Conservation (phyloP, 345 rosid species). For the Eucalyptus leucophloia region DNA sequence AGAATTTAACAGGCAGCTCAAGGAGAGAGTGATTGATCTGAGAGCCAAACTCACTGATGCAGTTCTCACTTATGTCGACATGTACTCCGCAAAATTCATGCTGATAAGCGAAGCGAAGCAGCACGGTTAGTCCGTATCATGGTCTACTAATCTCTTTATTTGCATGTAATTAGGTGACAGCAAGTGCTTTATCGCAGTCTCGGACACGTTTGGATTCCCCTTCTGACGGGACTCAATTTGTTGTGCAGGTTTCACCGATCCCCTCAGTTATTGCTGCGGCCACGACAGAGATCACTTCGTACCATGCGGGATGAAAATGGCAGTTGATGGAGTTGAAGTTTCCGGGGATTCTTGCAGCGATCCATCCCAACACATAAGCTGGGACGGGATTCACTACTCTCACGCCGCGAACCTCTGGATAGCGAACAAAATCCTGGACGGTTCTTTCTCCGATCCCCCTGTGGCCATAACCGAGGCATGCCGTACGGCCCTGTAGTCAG, state of each 20-base stretch:
- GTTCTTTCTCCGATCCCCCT: constrained; percentile 51
- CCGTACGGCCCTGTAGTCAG: not conserved
- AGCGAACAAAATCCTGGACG: constrained; percentile 51
- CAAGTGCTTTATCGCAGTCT: not conserved
- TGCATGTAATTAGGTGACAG: not conserved
- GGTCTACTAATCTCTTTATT: not conserved
- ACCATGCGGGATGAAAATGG: constrained; percentile 33
- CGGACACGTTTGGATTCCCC: not conserved
- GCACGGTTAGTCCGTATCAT: not conserved
- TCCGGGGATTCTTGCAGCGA: constrained; percentile 34
- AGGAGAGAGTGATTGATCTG: constrained; percentile 34
- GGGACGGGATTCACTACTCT: constrained; percentile 50
- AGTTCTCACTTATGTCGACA: constrained; percentile 64
- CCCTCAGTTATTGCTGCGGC: constrained; percentile 48
- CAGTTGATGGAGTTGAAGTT: constrained; percentile 22
- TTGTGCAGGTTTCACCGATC: constrained; percentile 22
- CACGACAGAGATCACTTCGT: constrained; percentile 25
- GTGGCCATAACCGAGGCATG: constrained; percentile 54
- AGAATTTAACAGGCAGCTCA: constrained; percentile 64
- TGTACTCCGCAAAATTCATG: constrained; percentile 44
- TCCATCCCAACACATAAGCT: constrained; percentile 26
- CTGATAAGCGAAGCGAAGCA: not conserved
- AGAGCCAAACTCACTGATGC: constrained; percentile 51
- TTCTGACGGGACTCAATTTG: not conserved
- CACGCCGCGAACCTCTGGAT: constrained; percentile 62